Evolutionary conservation across 108 stramenopile genomes (phyloP), one percentile per base, ranked within the genome.

Genomic region (Nitzschia palea): DNA sequence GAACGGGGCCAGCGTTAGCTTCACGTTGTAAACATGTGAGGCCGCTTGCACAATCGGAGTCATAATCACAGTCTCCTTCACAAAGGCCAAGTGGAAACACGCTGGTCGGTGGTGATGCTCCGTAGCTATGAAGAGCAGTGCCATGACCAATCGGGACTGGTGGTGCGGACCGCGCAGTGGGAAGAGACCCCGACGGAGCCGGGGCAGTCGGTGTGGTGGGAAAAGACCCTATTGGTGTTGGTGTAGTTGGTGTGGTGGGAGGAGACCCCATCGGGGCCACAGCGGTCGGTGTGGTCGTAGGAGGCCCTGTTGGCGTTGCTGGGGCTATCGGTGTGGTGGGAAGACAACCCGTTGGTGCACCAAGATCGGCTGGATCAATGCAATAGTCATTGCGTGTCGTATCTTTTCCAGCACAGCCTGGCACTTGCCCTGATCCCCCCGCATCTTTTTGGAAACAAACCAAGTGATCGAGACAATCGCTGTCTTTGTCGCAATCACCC

Each of bases 61-160:
- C 75, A 10, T 20, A 10, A 52, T 81, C 78, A 36, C 79, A 80
- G 31, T 85, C 80, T 0, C 84, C 84, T 43, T 81, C 62, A 40
- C 84, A 84, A 17, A 69, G 12, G 4, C 78, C 76, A 10, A 77
- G 53, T 29, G 70, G 77, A 47, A 47, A 55, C 8, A 26, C 31
- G 33, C 62, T 50, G 9, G 4, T 12, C 6, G 55, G 32, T 47
- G 63, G 44, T 12, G 45, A 26, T 4, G 20, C 44, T 18, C 65
- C 65, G 31, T 47, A 65, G 25, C 12, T 48, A 28, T 54, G 14
- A 2, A 66, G 36, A 26, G 56, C 67, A 47, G 18, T 36, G 6
- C n/a, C 14, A 22, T 40, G 22, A 61, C 17, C 56, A 33, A 17
- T 37, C n/a, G n/a, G n/a, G n/a, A n/a, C n/a, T n/a, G n/a, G n/a